Base-by-base conservation (phyloP, 2,329 filamentous ascomycete genomes). In the Pseudogymnoascus sp. region DNA sequence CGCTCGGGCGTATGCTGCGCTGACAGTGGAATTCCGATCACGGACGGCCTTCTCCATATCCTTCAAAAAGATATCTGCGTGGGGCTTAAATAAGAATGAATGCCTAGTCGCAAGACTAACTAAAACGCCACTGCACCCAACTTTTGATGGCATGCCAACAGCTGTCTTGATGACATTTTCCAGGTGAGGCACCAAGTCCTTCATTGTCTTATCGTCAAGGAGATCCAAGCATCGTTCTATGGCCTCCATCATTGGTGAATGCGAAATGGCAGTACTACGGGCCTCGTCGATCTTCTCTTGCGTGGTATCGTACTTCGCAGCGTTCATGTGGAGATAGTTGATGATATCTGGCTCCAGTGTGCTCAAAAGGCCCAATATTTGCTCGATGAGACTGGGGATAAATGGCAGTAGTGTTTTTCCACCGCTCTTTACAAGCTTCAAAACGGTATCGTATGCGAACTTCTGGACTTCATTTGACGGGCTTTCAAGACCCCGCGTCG, bases 21-120 rank as follows among this genome's bases (percentile, higher is more conserved):
- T 93, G 63, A 97, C 93, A 16, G 96, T 95, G 69, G 97, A 92
- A 71, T 99, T 99, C 66, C 89, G 88, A 73, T 99, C 95, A 60
- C 96, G 82, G 1, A 93, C 85, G 64, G 93, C 85, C 74, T 91
- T 93, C 70, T 91, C 86, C 66, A 96, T 82, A 8, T 92, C 74
- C 67, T 87, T 88, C 60, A 97, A 79, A 70, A 97, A 92, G 7
- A 82, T 80, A 66, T 90, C 85, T 11, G 90, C 88, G 70, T 93
- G 87, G 0, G 90, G 87, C 38, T 83, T 84, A 74, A 97, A 90
- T 31, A 93, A 79, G 38, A 87, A 82, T 37, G 84, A 85, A 67
- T 93, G 89, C 11, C 91, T 85, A 60, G 93, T 93, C 60, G 91
- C 90, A 6, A 99, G 81, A 0, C 91, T 93, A 6, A 90, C 89